Evolutionary conservation across 1,284 basidiomycete genomes (phyloP).

Genomic region (Rhodofomes roseus): DNA sequence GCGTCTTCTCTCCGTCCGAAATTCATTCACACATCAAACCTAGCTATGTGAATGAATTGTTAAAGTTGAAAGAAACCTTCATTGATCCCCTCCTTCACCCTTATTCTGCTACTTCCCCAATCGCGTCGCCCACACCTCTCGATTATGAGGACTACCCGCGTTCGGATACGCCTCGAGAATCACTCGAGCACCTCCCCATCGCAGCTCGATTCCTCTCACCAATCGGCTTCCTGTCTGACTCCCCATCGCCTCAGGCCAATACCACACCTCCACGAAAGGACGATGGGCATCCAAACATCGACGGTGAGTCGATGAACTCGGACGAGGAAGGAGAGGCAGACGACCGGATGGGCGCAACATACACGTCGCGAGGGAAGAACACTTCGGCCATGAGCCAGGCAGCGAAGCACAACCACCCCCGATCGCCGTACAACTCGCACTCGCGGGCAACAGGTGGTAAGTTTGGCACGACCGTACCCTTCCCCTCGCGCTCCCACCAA

Average conservation of each 20-base stretch:
- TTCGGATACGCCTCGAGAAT: slow-evolving; percentile 61
- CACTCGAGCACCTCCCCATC: slow-evolving; percentile 81
- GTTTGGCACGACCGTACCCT: slow-evolving; percentile 48
- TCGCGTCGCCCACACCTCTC: slow-evolving; percentile 51
- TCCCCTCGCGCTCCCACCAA: slow-evolving; percentile 75
- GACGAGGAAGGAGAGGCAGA: slow-evolving; percentile 66
- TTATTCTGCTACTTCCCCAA: slow-evolving; percentile 50
- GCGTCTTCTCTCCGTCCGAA: slow-evolving; percentile 3
- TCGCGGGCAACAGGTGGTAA: slow-evolving; percentile 37
- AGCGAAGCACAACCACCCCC: slow-evolving; percentile 64
- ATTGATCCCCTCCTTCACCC: slow-evolving; percentile 89
- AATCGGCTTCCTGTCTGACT: slow-evolving; percentile 51
- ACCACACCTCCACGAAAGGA: slow-evolving; percentile 37
- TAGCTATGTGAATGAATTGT: slow-evolving; percentile 89
- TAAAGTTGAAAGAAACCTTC: slow-evolving; percentile 91
- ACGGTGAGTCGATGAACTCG: slow-evolving; percentile 67
- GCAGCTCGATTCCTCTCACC: slow-evolving; percentile 89
- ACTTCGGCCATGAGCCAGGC: slow-evolving; percentile 30
- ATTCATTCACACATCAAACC: slow-evolving; percentile 12
- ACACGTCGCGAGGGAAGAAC: slow-evolving; percentile 34
- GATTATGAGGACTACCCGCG: slow-evolving; percentile 60
- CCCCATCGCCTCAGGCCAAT: slow-evolving; percentile 29
- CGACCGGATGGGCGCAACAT: slow-evolving; percentile 49
- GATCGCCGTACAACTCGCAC: slow-evolving; percentile 69
- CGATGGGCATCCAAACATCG: slow-evolving; percentile 51